These are phyloP conservation scores for Spergularia bocconei DNA, from an alignment of 148 eudicot species.

Conservation along the genomic window DNA sequence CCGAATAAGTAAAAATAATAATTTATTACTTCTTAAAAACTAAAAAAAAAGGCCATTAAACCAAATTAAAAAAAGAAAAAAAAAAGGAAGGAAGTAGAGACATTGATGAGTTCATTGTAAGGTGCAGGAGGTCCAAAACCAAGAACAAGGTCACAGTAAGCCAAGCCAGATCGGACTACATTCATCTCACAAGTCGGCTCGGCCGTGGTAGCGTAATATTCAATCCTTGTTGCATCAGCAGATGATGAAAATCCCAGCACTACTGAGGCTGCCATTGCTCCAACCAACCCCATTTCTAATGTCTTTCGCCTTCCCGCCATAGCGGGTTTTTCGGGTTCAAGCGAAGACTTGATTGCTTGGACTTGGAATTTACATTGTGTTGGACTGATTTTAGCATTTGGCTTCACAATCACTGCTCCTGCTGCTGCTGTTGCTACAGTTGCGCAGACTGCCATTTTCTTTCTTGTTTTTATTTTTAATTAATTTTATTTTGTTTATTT, in stretches of 20 bases:
- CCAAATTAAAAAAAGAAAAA: too few species aligned
- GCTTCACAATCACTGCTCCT: constrained; percentile 18
- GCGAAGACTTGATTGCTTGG: constrained; percentile 15
- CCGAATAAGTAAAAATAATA: too few species aligned
- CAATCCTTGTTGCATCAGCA: constrained; percentile 73
- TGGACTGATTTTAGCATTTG: constrained; percentile 23
- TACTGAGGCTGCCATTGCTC: constrained; percentile 44
- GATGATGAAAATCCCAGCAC: constrained; percentile 43
- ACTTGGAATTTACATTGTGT: constrained; percentile 12
- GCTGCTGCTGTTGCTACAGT: constrained; percentile 11
- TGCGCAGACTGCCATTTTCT: constrained; percentile 23
- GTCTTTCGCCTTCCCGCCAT: background rate
- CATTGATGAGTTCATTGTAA: constrained; percentile 63
- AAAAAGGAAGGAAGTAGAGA: background rate
- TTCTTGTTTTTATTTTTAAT: background rate
- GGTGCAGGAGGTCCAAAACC: constrained; percentile 74
- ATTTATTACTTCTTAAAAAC: too few species aligned
- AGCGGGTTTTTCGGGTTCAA: background rate
- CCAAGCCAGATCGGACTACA: constrained; percentile 69
- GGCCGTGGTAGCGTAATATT: constrained; percentile 76
- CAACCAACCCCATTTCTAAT: constrained; percentile 23
- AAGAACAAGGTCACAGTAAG: constrained; percentile 61
- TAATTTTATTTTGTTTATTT: background rate
- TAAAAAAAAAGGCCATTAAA: too few species aligned
- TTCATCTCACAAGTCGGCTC: constrained; percentile 78